phyloP scores from a whole-genome alignment of 768 basidiomycete species.

The Boletus reticuloceps region DNA sequence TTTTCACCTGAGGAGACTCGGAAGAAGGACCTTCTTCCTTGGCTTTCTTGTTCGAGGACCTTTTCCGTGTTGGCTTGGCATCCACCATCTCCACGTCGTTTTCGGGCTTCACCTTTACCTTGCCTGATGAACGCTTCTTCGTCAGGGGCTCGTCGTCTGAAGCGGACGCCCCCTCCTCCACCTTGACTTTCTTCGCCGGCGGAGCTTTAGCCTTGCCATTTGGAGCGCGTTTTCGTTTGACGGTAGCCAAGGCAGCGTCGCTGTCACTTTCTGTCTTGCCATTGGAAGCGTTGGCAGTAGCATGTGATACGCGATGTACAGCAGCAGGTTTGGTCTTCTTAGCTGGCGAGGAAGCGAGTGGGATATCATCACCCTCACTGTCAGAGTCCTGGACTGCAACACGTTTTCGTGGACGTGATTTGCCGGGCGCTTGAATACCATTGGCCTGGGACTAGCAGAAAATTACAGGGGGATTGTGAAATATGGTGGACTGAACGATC shows the following conservation, averaged over 20 bases:
- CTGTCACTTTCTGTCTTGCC: constrained; percentile 39
- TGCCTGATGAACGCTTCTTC: constrained; percentile 27
- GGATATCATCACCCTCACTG: constrained; percentile 64
- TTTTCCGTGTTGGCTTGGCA: constrained; percentile 42
- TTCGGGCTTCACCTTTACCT: constrained; percentile 45
- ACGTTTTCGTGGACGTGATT: constrained; percentile 47
- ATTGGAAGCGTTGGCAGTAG: constrained; percentile 36
- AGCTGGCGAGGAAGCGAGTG: constrained; percentile 69
- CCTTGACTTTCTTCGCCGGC: constrained; percentile 64
- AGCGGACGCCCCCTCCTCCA: constrained; percentile 41
- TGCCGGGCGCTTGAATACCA: constrained; percentile 39
- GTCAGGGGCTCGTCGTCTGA: constrained; percentile 36
- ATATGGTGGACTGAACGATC: constrained; percentile 1
- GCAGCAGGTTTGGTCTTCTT: constrained; percentile 45
- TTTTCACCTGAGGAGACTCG: constrained; percentile 48
- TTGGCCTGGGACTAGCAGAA: constrained; percentile 52
- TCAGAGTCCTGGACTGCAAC: constrained; percentile 50
- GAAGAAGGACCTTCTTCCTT: constrained; percentile 45
- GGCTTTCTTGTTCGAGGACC: constrained; percentile 49
- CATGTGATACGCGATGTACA: constrained; percentile 39
- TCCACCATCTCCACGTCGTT: constrained; percentile 48
- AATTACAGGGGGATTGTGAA: constrained; percentile 22
- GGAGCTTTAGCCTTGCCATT: constrained; percentile 53
- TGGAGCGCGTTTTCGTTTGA: constrained; percentile 43
- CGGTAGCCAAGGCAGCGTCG: constrained; percentile 42